Evolutionary conservation across 495 filamentous ascomycete genomes (phyloP), one percentile per base, ranked within the genome.

Genomic region (Aspergillus steynii): DNA sequence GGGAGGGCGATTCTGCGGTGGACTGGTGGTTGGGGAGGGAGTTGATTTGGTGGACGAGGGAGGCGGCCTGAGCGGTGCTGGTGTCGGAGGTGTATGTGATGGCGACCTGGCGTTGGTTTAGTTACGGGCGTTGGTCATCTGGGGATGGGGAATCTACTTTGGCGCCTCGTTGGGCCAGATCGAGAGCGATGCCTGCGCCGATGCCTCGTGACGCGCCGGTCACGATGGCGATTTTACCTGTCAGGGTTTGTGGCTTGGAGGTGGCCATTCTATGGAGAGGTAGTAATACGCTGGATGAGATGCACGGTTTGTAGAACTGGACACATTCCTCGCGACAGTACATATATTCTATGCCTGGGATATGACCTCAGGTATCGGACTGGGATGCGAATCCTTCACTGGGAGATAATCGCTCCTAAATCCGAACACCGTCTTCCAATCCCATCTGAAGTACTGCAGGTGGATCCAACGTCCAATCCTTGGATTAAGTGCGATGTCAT

Each of bases 201-300:
- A 76, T 71, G 12, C 72, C 72, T 8, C 71, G 69, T 5, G 69
- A 72, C 29, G 51, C 70, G 10, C 71, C 71, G 20, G 68, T 71
- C 28, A 71, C 61, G 14, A 71, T 71, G 20, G 68, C 68, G 9
- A 67, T 59, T 54, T 64, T 60, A 29, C 58, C 62, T 15, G 50
- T 15, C 28, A 56, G 29, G 32, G 55, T 56, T 55, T 42, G 37
- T 5, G 53, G 53, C 26, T 37, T 37, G 4, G 53, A 20, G 20
- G 14, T 3, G 15, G 28, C 51, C 29, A 32, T 42, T 32, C 31
- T 37, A 12, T 14, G 20, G 20, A 20, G 20, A 20, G 20, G 20
- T 20, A 20, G 20, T 20, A 20, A 20, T 20, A 20, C 20, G 20
- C 20, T 20, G 20, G 20, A 20, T 20, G 20, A 20, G 20, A 20